These are phyloP conservation scores for Xylaria palmicola DNA, from an alignment of 495 filamentous ascomycete genomes.

Conservation along the genomic window DNA sequence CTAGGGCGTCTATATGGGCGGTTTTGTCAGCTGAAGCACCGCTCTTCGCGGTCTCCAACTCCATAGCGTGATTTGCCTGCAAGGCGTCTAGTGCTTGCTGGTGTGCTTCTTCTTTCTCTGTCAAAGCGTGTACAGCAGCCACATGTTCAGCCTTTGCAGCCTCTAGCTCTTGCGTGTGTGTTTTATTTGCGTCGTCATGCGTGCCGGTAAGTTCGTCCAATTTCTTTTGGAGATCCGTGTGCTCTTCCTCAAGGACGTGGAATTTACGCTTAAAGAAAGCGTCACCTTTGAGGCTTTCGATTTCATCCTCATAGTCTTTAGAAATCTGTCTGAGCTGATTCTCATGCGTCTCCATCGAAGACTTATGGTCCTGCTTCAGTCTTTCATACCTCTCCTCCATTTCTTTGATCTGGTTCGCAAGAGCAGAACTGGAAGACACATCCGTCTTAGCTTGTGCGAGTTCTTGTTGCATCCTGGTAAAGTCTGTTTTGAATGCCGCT, in stretches of 20 bases:
- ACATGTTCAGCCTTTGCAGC: slow-evolving; percentile 36
- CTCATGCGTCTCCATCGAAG: slow-evolving; percentile 46
- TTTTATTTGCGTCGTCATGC: slow-evolving; percentile 37
- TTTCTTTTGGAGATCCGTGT: slow-evolving; percentile 39
- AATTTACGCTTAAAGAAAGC: slow-evolving; percentile 56
- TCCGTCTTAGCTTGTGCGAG: slow-evolving; percentile 42
- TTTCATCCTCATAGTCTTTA: slow-evolving; percentile 55
- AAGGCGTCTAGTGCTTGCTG: slow-evolving; percentile 44
- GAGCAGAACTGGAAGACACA: slow-evolving; percentile 35
- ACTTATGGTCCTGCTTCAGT: slow-evolving; percentile 46
- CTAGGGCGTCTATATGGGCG: slow-evolving; percentile 36
- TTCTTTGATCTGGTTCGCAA: slow-evolving; percentile 38
- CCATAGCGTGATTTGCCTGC: slow-evolving; percentile 45
- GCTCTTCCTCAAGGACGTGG: slow-evolving; percentile 48
- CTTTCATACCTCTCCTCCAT: slow-evolving; percentile 44
- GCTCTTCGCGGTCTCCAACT: slow-evolving; percentile 44
- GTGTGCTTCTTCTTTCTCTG: slow-evolving; percentile 41
- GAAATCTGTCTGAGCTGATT: slow-evolving; percentile 50
- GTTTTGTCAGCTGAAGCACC: slow-evolving; percentile 37
- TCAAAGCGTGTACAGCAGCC: slow-evolving; percentile 36
- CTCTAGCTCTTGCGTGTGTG: slow-evolving; percentile 40
- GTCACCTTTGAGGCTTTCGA: slow-evolving; percentile 55
- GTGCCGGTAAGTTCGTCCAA: slow-evolving; percentile 33
- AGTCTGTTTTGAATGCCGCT: slow-evolving; percentile 37
- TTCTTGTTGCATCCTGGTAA: slow-evolving; percentile 35